Evolutionary conservation across 768 basidiomycete species (phyloP), one percentile per base, ranked within the genome.

Genomic region (Leccinum longicurvipes): DNA sequence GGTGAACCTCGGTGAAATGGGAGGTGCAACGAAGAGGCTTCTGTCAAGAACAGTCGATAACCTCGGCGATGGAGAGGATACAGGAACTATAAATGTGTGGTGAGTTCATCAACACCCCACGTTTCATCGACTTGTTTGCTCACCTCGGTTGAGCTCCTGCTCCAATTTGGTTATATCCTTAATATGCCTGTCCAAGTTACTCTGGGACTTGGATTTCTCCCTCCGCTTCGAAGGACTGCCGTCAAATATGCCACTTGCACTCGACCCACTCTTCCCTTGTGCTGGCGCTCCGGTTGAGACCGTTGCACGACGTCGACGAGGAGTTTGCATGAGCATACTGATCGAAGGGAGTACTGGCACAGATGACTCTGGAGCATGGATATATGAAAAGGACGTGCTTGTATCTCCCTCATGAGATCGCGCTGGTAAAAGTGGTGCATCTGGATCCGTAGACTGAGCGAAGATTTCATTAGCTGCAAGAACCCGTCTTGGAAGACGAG

Each of bases 401-500:
- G 41, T 28, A 52, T 68, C 63, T 34, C 55, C 60, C 17, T 36
- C 36, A 39, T 19, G 55, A 34, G 45, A 52, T 14, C n/a, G 48
- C 24, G 50, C 63, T 17, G 67, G 67, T 8, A 64, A 67, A 29
- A 71, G 59, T 12, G 62, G 62, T 42, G 55, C 60, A 49, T 55
- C 42, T 19, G 51, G 56, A 46, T 60, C 52, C 12, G 42, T 52
- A 17, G 60, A 47, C 47, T 81, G 76, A 0, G 76, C 69, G 63
- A 91, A 89, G 25, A 92, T 89, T 67, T 90, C 80, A 63, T 80
- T 87, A 1, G 86, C 87, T 27, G 84, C 77, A 19, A 85, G 78
- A 44, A 83, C 73, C 47, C 79, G 83, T 58, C 83, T 82, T 6
- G 86, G 85, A n/a, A 84, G 70, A 21, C 84, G 82, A 21, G 80